A percentile compares a stretch with the other conserved stretches of the same genome.
Evolutionary conservation across 768 basidiomycete genomes (phyloP).

Genomic region (Guyanaporus albipodus): DNA sequence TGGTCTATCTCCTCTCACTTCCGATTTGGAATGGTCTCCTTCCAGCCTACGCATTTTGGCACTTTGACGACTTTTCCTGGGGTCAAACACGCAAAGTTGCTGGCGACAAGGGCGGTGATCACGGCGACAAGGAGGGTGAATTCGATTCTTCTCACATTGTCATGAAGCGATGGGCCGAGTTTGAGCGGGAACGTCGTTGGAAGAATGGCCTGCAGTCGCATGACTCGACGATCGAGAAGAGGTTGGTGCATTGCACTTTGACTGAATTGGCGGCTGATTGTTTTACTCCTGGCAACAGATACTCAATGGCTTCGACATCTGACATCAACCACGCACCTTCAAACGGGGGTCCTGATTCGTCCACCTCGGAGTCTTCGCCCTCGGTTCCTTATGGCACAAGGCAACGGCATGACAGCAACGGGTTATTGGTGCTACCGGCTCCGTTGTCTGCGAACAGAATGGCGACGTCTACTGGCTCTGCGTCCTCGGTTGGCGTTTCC

Average conservation of each 20-base stretch:
- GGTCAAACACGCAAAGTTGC: slow-evolving; percentile 86
- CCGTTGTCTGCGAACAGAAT: slow-evolving; percentile 62
- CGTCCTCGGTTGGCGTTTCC: slow-evolving; percentile 40
- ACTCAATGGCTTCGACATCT: slow-evolving; percentile 74
- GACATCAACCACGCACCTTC: slow-evolving; percentile 61
- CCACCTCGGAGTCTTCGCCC: slow-evolving; percentile 56
- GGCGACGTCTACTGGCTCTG: slow-evolving; percentile 40
- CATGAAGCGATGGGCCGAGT: slow-evolving; percentile 99
- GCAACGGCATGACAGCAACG: slow-evolving; percentile 63
- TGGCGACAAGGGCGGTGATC: slow-evolving; percentile 67
- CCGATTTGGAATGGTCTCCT: slow-evolving; percentile 97
- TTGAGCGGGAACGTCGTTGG: slow-evolving; percentile 94
- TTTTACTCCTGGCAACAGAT: slow-evolving; percentile 47
- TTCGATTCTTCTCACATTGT: slow-evolving; percentile 96
- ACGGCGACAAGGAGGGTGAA: slow-evolving; percentile 94
- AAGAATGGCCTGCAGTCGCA: slow-evolving; percentile 81
- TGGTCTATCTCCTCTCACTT: slow-evolving; percentile 86
- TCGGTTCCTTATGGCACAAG: slow-evolving; percentile 39
- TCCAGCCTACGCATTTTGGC: slow-evolving; percentile 97
- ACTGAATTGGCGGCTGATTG: slow-evolving; percentile 7
- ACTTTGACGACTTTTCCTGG: slow-evolving; percentile 98
- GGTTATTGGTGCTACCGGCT: slow-evolving; percentile 70
- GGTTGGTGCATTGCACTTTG: slow-evolving; percentile 41
- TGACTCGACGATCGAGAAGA: slow-evolving; percentile 68
- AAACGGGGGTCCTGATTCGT: slow-evolving; percentile 50